Evolutionary conservation across 441 rosid species (phyloP).

Genomic region (Adansonia madagascariensis): DNA sequence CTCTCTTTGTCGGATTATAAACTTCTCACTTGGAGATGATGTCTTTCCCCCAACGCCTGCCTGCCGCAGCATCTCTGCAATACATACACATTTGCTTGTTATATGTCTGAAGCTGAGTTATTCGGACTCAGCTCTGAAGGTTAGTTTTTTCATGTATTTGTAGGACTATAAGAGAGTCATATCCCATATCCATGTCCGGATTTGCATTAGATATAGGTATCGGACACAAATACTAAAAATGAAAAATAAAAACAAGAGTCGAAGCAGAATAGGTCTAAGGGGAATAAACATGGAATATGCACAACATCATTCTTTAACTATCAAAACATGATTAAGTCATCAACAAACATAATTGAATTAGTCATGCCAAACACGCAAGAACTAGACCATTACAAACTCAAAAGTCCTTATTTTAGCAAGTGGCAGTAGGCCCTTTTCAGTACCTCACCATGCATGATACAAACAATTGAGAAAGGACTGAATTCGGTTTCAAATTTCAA

Average conservation of each 20-base stretch:
- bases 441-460: background rate
- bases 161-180: too few species aligned
- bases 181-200: too few species aligned
- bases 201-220: too few species aligned
- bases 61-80: constrained; percentile 62
- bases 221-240: too few species aligned
- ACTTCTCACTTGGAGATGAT: constrained; percentile 44
- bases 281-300: too few species aligned
- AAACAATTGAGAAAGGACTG: background rate
- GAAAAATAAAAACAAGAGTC: too few species aligned
- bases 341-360: background rate
- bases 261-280: too few species aligned
- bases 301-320: background rate
- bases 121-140: too few species aligned
- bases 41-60: constrained; percentile 52
- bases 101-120: background rate
- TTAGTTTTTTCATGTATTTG: too few species aligned
- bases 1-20: constrained; percentile 42
- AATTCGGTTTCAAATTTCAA: constrained; percentile 15
- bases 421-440: too few species aligned
- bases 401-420: background rate
- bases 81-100: constrained; percentile 18
- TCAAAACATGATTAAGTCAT: background rate
- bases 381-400: background rate
- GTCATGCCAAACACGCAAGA: background rate